phyloP scores from a whole-genome alignment of 345 rosid species.

The Pugionium dolabratum region DNA sequence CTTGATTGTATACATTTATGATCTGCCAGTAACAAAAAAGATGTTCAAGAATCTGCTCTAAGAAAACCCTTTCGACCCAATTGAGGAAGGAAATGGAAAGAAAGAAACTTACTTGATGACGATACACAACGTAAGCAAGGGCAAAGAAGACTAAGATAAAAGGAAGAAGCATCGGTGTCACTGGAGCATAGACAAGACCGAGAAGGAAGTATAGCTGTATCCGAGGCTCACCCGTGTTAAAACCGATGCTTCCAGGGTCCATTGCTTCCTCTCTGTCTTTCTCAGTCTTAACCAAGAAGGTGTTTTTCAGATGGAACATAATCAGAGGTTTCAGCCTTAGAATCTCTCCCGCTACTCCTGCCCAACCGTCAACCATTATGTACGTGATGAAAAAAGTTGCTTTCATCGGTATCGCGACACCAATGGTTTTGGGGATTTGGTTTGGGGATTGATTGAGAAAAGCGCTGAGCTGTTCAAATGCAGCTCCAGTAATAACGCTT shows the following conservation, averaged over 20 bases:
- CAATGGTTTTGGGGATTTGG: constrained; percentile 75
- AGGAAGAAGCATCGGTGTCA: constrained; percentile 86
- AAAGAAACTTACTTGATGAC: constrained; percentile 75
- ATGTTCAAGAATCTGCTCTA: constrained; percentile 5
- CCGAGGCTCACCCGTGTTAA: constrained; percentile 85
- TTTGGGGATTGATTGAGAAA: constrained; percentile 65
- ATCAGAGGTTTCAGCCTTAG: constrained; percentile 82
- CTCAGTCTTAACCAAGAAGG: constrained; percentile 91
- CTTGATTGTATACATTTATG: constrained; percentile 90
- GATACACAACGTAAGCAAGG: constrained; percentile 79
- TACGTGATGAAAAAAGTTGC: constrained; percentile 97
- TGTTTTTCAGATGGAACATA: constrained; percentile 83
- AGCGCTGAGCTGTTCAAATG: constrained; percentile 75
- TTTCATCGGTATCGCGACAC: constrained; percentile 81
- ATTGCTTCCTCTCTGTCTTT: constrained; percentile 94
- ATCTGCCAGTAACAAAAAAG: constrained; percentile 47
- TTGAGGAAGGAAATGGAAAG: constrained; percentile 6
- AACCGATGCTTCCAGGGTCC: constrained; percentile 94
- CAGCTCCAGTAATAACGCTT: constrained; percentile 73
- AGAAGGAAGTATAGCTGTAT: constrained; percentile 90
- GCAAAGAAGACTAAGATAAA: constrained; percentile 82
- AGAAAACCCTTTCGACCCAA: neutral
- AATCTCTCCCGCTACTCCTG: constrained; percentile 91
- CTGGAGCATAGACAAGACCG: constrained; percentile 88
- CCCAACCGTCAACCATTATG: constrained; percentile 99